A percentile compares a stretch with the other conserved stretches of the same genome.
These are phyloP conservation scores for Ogataea nakhonphanomensis DNA, from an alignment of 805 yeast species.

Conservation along the genomic window DNA sequence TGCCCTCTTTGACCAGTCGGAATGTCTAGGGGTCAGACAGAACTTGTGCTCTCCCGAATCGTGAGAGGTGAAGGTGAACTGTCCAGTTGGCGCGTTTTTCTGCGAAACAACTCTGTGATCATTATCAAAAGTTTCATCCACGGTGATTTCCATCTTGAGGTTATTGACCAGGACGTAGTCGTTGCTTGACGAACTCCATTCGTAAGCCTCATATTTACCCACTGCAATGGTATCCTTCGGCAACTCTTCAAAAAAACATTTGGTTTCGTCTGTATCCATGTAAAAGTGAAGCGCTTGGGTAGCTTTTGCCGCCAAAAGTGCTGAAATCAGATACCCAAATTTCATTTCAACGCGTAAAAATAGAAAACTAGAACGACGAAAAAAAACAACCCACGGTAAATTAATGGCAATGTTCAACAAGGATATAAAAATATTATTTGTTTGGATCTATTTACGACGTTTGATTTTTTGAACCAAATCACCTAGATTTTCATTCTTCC, in stretches of 20 bases:
- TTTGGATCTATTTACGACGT: conserved; percentile 26
- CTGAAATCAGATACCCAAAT: conserved; percentile 12
- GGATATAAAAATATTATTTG: neutral
- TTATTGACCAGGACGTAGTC: conserved; percentile 52
- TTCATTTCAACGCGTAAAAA: conserved; percentile 19
- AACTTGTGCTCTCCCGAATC: conserved; percentile 79
- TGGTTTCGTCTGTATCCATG: conserved; percentile 67
- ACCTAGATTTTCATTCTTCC: conserved; percentile 21
- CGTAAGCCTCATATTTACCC: conserved; percentile 71
- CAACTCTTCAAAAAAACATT: conserved; percentile 83
- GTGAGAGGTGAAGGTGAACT: conserved; percentile 67
- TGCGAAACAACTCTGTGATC: conserved; percentile 73
- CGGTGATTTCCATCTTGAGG: conserved; percentile 62
- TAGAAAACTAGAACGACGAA: neutral
- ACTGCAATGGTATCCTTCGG: conserved; percentile 76
- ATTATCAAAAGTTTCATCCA: conserved; percentile 75
- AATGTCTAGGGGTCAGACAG: conserved; percentile 56
- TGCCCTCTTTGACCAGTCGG: conserved; percentile 43
- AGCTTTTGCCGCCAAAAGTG: conserved; percentile 16
- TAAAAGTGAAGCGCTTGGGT: conserved; percentile 69
- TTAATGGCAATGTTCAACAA: neutral
- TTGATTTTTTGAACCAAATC: conserved; percentile 51
- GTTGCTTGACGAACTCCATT: conserved; percentile 44
- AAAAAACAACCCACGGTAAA: conserved; percentile 3
- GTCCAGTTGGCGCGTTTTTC: conserved; percentile 61